These are phyloP conservation scores for Kluyveromyces starmeri DNA, from an alignment of 805 yeast species.

Conservation along the genomic window DNA sequence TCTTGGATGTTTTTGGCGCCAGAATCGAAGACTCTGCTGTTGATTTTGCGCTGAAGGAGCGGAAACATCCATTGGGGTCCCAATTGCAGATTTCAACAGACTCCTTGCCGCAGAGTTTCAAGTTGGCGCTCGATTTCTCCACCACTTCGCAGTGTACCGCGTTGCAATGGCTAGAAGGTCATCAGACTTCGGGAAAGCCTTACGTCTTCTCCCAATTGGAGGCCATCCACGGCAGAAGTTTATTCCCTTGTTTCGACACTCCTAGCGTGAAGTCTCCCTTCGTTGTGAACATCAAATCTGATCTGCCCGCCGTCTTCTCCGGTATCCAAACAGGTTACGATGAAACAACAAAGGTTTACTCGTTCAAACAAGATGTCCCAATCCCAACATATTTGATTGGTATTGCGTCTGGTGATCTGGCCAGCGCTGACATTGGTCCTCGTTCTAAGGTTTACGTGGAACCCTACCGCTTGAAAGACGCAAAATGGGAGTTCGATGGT, in stretches of 20 bases:
- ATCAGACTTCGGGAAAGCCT: conserved; percentile 63
- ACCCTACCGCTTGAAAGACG: conserved; percentile 54
- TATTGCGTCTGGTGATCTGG: conserved; percentile 75
- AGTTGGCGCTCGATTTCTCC: conserved; percentile 41
- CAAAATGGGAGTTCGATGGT: conserved; percentile 69
- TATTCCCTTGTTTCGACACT: conserved; percentile 87
- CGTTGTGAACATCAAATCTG: conserved; percentile 49
- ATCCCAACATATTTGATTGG: conserved; percentile 81
- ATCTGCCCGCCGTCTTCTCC: conserved; percentile 63
- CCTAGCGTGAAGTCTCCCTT: conserved; percentile 72
- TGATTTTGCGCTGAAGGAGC: conserved; percentile 30
- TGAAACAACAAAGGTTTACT: conserved; percentile 29
- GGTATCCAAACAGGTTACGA: conserved; percentile 38
- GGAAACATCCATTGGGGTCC: conserved; percentile 52
- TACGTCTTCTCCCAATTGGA: conserved; percentile 81
- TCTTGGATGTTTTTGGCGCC: conserved; percentile 39
- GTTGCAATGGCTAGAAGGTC: conserved; percentile 71
- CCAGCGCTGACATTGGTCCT: conserved; percentile 66
- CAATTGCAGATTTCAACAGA: conserved; percentile 33
- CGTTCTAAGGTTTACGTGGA: conserved; percentile 78
- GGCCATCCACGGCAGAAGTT: conserved; percentile 81
- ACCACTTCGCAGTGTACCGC: conserved; percentile 79
- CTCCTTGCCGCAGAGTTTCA: conserved; percentile 9
- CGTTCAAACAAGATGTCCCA: conserved; percentile 67
- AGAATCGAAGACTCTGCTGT: conserved; percentile 34